A percentile compares a stretch with the other conserved stretches of the same genome.
These are phyloP conservation scores for Phytophthora syringae DNA, from an alignment of 352 stramenopile species.

Conservation along the genomic window DNA sequence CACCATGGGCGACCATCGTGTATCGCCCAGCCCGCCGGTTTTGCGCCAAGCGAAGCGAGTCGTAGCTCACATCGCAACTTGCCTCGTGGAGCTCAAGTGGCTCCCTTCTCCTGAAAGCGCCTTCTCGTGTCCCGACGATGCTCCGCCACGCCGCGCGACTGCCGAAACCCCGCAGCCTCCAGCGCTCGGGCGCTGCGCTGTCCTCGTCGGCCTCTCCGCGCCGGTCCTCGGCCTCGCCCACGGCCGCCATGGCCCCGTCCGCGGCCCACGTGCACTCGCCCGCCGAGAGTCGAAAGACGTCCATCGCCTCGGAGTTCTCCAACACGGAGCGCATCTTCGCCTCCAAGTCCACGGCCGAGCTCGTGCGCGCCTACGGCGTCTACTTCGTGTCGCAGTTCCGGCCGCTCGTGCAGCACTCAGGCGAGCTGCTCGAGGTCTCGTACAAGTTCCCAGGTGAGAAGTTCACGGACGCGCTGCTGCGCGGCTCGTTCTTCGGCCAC, in stretches of 20 bases:
- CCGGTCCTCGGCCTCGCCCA: constrained; percentile 16
- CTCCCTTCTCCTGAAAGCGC: neutral
- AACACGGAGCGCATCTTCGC: constrained; percentile 87
- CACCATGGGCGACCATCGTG: constrained; percentile 9
- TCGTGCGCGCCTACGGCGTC: constrained; percentile 88
- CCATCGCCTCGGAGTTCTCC: constrained; percentile 55
- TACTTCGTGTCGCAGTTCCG: constrained; percentile 90
- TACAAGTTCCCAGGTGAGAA: constrained; percentile 84
- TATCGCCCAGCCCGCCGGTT: constrained; percentile 5
- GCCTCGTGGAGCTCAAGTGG: constrained; percentile 31
- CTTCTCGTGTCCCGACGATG: constrained; percentile 13
- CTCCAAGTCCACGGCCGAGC: constrained; percentile 82
- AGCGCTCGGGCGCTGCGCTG: constrained; percentile 11
- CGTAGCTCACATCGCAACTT: constrained; percentile 32
- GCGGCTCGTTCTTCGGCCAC: constrained; percentile 96
- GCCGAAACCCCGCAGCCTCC: constrained; percentile 13
- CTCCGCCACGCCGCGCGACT: constrained; percentile 34
- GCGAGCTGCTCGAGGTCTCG: constrained; percentile 81
- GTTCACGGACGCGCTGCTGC: constrained; percentile 91
- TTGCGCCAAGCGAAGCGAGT: neutral
- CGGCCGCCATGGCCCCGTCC: constrained; percentile 16
- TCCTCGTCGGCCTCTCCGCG: constrained; percentile 29
- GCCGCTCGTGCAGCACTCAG: constrained; percentile 89
- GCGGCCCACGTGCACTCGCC: constrained; percentile 13
- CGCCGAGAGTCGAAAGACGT: constrained; percentile 14